Evolutionary conservation across 2,329 filamentous ascomycete species (phyloP).

Genomic region (Hypoxylon sp.): DNA sequence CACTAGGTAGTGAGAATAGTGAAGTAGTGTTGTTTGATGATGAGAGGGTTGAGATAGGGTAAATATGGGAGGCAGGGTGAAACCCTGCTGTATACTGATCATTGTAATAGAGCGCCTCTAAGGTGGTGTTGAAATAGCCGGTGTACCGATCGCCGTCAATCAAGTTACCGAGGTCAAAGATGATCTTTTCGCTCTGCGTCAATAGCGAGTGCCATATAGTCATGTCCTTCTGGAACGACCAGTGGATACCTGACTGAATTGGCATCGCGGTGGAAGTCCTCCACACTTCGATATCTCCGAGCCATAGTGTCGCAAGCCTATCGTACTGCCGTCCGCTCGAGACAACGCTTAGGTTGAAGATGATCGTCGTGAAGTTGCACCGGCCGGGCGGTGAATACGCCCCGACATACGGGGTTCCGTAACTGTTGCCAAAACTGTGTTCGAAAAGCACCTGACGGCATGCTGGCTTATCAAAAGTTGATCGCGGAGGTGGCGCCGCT

Average conservation of each 20-base stretch:
- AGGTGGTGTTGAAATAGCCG: constrained; percentile 69
- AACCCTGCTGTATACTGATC: constrained; percentile 50
- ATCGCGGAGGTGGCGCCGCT: constrained; percentile 49
- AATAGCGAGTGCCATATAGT: constrained; percentile 69
- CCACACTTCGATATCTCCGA: constrained; percentile 75
- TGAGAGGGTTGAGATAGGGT: constrained; percentile 61
- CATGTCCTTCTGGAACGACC: constrained; percentile 73
- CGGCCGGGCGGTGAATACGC: constrained; percentile 46
- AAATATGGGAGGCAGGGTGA: constrained; percentile 52
- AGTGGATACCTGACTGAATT: constrained; percentile 68
- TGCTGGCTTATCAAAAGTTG: constrained; percentile 38
- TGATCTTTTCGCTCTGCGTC: constrained; percentile 68
- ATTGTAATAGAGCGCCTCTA: constrained; percentile 69
- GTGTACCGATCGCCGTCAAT: constrained; percentile 70
- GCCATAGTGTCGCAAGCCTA: constrained; percentile 71
- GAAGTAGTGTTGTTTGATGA: constrained; percentile 65
- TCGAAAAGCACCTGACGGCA: constrained; percentile 48
- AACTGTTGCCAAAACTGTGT: constrained; percentile 52
- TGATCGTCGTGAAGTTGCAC: constrained; percentile 52
- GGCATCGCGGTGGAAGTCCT: constrained; percentile 77
- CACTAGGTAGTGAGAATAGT: constrained; percentile 68
- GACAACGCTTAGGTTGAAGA: constrained; percentile 73
- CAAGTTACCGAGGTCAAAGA: constrained; percentile 74
- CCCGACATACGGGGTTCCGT: constrained; percentile 50
- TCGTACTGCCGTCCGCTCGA: constrained; percentile 74